phyloP scores from a whole-genome alignment of 176 grass and related monocot species.

The Carex cristatella region DNA sequence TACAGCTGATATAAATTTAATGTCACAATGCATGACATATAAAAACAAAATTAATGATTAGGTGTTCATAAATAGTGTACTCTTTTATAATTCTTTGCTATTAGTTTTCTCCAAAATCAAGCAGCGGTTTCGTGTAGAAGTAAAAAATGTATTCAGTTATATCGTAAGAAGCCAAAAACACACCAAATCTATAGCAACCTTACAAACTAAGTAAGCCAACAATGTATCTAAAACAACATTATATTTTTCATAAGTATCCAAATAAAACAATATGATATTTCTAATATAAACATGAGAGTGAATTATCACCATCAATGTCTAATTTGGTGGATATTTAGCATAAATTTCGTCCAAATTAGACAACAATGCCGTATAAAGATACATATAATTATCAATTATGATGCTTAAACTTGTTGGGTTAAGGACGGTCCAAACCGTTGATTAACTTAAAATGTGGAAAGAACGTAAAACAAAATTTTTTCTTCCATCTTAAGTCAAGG shows the following conservation, averaged over 20 bases:
- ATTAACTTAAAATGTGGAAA: too few species aligned
- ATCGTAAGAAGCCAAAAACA: neutral
- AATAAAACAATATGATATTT: neutral
- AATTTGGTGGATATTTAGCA: neutral
- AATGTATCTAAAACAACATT: neutral
- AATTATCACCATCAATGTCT: neutral
- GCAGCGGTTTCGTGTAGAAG: neutral
- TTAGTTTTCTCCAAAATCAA: neutral
- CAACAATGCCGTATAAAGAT: neutral
- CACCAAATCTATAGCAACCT: neutral
- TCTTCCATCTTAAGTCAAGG: too few species aligned
- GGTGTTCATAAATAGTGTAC: neutral
- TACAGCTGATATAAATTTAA: neutral
- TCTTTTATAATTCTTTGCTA: neutral
- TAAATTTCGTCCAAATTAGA: neutral
- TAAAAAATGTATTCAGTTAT: neutral
- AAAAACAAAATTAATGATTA: conserved; percentile 7
- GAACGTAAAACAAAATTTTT: too few species aligned
- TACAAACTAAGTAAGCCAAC: neutral
- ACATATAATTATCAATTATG: neutral
- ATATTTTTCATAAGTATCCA: neutral
- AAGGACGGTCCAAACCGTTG: too few species aligned
- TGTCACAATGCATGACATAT: neutral
- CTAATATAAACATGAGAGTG: neutral
- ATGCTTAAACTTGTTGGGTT: neutral